Percentiles rank a stretch among this genome's conserved stretches.
Evolutionary conservation across 2,329 filamentous ascomycete species (phyloP).

Genomic region (Arthrobotrys sphaeroides): DNA sequence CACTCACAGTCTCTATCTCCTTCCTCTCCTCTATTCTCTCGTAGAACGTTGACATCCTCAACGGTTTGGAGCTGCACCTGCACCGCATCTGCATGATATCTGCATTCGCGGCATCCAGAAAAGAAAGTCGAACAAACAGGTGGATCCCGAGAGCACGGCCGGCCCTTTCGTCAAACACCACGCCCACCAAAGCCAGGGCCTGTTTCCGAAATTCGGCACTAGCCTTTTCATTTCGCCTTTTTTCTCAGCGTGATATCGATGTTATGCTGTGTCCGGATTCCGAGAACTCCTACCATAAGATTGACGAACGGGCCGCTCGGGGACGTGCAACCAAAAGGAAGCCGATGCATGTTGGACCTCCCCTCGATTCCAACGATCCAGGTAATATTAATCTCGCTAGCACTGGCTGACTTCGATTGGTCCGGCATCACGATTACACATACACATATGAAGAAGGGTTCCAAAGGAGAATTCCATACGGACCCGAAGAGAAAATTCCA

Average conservation of each 20-base stretch:
- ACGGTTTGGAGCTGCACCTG: background rate
- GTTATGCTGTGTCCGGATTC: conserved; percentile 7
- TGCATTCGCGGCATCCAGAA: no score
- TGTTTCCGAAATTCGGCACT: conserved; percentile 13
- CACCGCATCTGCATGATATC: no score
- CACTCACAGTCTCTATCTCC: no score
- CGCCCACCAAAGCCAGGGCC: conserved; percentile 4
- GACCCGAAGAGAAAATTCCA: background rate
- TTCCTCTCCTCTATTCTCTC: no score
- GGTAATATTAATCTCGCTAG: background rate
- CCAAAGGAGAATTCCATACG: conserved; percentile 8
- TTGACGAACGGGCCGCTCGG: conserved; percentile 7
- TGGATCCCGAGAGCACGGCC: no score
- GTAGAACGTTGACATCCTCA: no score
- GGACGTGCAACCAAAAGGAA: background rate
- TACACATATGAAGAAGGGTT: background rate
- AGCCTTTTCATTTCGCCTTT: background rate
- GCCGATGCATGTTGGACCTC: no score
- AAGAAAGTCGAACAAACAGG: no score
- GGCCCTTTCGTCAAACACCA: no score
- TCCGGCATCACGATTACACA: background rate
- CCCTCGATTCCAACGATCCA: conserved; percentile 16
- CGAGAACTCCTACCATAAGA: background rate
- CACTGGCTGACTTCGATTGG: no score
- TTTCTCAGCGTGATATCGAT: background rate